These are phyloP conservation scores for Zygnema cylindricum DNA, from an alignment of 139 green algal species.

Conservation along the genomic window DNA sequence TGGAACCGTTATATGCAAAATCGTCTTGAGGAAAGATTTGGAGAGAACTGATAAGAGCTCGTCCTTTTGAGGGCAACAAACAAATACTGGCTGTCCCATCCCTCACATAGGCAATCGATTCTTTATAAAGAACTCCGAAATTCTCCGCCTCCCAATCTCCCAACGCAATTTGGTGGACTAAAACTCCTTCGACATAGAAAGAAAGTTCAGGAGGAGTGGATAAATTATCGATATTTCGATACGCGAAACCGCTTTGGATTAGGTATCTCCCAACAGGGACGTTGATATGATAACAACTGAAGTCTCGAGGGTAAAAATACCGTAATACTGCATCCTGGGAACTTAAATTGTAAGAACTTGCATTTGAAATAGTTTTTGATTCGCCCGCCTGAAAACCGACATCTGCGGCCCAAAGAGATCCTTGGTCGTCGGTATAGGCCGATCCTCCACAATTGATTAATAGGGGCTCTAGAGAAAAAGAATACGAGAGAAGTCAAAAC, in stretches of 20 bases:
- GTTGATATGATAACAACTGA: slow-evolving; percentile 30
- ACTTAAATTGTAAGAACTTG: background rate
- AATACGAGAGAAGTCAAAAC: background rate
- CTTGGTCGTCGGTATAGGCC: background rate
- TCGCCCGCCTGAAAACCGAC: slow-evolving; percentile 19
- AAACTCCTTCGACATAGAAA: slow-evolving; percentile 24
- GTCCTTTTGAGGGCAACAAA: background rate
- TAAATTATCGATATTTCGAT: slow-evolving; percentile 10
- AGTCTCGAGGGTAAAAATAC: background rate
- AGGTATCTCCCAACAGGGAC: slow-evolving; percentile 25
- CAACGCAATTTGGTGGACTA: slow-evolving; percentile 15
- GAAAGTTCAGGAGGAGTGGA: slow-evolving; percentile 7
- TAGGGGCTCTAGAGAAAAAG: slow-evolving; percentile 18
- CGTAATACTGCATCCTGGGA: background rate
- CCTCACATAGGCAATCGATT: slow-evolving; percentile 7
- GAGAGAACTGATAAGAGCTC: slow-evolving; percentile 32
- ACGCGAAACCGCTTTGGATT: slow-evolving; percentile 39
- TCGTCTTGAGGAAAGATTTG: slow-evolving; percentile 20
- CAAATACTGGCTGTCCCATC: slow-evolving; percentile 20
- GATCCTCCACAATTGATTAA: slow-evolving; percentile 32
- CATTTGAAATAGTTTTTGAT: background rate
- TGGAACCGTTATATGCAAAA: slow-evolving; percentile 12
- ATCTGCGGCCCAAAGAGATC: slow-evolving; percentile 18
- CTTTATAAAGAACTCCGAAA: slow-evolving; percentile 9
- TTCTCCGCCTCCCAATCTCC: background rate